These are phyloP conservation scores for Vigna unguiculata DNA, from an alignment of 306 rosid genomes.

Conservation along the genomic window DNA sequence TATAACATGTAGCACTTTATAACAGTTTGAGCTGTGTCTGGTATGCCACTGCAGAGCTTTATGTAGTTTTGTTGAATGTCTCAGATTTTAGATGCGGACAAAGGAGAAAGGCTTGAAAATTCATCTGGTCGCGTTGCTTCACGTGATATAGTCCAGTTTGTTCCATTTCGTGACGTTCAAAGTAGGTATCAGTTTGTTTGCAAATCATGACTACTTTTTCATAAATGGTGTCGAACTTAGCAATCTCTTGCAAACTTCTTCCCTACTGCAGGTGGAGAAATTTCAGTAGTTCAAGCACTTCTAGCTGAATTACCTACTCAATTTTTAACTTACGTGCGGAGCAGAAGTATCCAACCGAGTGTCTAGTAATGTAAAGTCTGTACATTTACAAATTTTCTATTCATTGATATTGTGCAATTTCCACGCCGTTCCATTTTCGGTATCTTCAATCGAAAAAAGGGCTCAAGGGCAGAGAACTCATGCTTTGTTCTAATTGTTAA, in stretches of 20 bases:
- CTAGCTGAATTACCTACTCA: conserved; percentile 93
- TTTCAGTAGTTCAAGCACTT: conserved; percentile 94
- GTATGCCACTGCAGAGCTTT: conserved; percentile 2
- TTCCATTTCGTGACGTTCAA: conserved; percentile 92
- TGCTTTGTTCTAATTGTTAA: conserved; percentile 43
- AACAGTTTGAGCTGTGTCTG: conserved; percentile 14
- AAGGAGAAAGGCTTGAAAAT: conserved; percentile 93
- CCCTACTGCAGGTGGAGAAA: conserved; percentile 78
- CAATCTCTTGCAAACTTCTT: conserved; percentile 18
- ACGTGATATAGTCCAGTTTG: conserved; percentile 96
- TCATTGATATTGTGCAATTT: conserved; percentile 51
- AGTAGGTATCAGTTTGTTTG: conserved; percentile 62
- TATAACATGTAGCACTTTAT: conserved; percentile 7
- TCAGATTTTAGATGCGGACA: conserved; percentile 93
- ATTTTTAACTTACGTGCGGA: conserved; percentile 87
- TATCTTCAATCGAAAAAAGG: conserved; percentile 12
- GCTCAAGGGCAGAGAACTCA: conserved; percentile 39
- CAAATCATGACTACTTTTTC: conserved; percentile 22
- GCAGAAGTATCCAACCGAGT: conserved; percentile 81
- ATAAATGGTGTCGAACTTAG: conserved; percentile 31
- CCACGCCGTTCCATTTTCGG: conserved; percentile 38
- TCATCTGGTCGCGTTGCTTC: conserved; percentile 89
- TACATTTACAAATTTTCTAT: conserved; percentile 50
- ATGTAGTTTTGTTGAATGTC: conserved; percentile 41
- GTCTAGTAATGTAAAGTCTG: conserved; percentile 55